Percentiles rank a stretch among this genome's conserved stretches.
These are phyloP conservation scores for Neurospora sp. DNA, from an alignment of 495 filamentous ascomycete species.

Conservation along the genomic window DNA sequence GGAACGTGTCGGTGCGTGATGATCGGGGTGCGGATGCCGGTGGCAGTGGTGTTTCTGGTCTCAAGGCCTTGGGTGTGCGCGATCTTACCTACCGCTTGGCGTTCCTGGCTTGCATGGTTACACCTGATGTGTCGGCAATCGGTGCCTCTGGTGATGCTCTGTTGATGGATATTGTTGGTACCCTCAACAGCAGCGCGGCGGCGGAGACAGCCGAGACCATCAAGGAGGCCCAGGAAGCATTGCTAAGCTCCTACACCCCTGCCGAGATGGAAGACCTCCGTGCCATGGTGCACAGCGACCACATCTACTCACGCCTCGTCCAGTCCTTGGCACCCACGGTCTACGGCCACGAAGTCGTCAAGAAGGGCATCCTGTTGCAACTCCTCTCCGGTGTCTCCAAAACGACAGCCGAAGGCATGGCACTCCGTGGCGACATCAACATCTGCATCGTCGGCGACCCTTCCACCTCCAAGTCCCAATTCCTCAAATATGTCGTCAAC, in stretches of 20 bases:
- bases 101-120: constrained; percentile 96
- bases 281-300: constrained; percentile 85
- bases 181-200: constrained; percentile 58
- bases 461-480: constrained; percentile 96
- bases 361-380: constrained; percentile 64
- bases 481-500: constrained; percentile 95
- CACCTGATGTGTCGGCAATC: constrained; percentile 73
- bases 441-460: constrained; percentile 98
- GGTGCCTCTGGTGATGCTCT: constrained; percentile 37
- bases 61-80: constrained; percentile 87
- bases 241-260: constrained; percentile 70
- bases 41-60: constrained; percentile 71
- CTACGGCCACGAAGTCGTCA: constrained; percentile 94
- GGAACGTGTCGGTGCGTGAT: constrained; percentile 78
- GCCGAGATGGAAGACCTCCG: constrained; percentile 86
- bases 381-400: constrained; percentile 85
- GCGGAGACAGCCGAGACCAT: constrained; percentile 57
- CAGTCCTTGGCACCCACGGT: constrained; percentile 96
- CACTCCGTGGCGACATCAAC: constrained; percentile 92
- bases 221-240: constrained; percentile 79
- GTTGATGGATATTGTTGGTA: constrained; percentile 62
- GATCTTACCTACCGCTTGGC: constrained; percentile 96
- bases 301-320: constrained; percentile 88
- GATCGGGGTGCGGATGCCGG: constrained; percentile 72
- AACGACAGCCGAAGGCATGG: constrained; percentile 82